Evolutionary conservation across 805 yeast species (phyloP).

Genomic region (Spathaspora girioi): DNA sequence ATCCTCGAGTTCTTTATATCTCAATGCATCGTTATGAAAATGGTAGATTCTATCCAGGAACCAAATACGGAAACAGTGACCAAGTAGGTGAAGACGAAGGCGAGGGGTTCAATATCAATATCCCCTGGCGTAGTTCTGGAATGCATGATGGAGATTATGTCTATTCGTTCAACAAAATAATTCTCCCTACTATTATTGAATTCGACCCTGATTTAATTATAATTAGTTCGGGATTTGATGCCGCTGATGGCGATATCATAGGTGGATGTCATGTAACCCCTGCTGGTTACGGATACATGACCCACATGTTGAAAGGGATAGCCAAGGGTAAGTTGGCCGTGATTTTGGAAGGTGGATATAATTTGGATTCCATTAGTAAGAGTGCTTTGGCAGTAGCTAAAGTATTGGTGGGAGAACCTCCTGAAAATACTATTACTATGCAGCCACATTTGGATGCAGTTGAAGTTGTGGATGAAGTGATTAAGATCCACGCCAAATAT

Average conservation of each 20-base stretch:
- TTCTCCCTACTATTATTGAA: constrained; percentile 86
- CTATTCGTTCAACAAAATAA: constrained; percentile 80
- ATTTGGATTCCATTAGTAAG: constrained; percentile 82
- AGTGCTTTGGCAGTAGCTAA: constrained; percentile 92
- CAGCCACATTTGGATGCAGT: constrained; percentile 76
- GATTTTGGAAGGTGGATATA: constrained; percentile 95
- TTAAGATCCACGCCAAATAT: constrained; percentile 73
- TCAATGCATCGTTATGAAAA: constrained; percentile 91
- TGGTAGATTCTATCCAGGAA: constrained; percentile 93
- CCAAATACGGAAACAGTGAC: constrained; percentile 75
- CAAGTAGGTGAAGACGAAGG: constrained; percentile 85
- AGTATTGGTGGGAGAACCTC: constrained; percentile 91
- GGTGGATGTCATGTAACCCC: constrained; percentile 97
- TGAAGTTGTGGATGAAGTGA: constrained; percentile 76
- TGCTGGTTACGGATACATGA: constrained; percentile 94
- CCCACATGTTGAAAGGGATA: constrained; percentile 80
- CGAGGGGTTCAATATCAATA: constrained; percentile 80
- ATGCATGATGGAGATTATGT: constrained; percentile 95
- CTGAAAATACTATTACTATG: constrained; percentile 64
- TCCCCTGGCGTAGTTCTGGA: constrained; percentile 92
- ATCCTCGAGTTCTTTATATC: constrained; percentile 86
- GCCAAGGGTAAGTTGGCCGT: constrained; percentile 89
- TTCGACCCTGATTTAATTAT: constrained; percentile 91
- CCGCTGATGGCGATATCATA: constrained; percentile 96
- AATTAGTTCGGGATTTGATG: constrained; percentile 95